Evolutionary conservation across 2,329 filamentous ascomycete species (phyloP), one percentile per base, ranked within the genome.

Genomic region (Sporothrix schenckii): DNA sequence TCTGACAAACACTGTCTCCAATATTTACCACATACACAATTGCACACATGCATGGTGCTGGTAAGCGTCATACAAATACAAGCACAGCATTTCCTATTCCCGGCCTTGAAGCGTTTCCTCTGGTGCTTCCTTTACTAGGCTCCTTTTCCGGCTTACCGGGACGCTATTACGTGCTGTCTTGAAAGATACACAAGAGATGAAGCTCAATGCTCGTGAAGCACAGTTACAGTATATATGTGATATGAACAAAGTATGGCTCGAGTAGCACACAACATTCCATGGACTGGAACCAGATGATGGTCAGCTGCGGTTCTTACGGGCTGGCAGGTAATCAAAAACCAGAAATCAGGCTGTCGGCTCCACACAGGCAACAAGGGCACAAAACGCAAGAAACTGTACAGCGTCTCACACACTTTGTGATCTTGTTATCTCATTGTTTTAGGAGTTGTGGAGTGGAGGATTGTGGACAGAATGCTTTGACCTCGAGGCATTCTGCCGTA

Each of bases 61-160:
- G 14, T 39, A 16, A 9, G 10, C 27, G 39, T 27, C 39, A 41
- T 47, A 47, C 58, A 63, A 27, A 21, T 2, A 27, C 58, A 34
- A 34, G 30, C 30, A 34, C 34, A 34, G 34, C 34, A 47, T n/a
- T 3, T 16, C 1, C 7, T 1, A 19, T 27, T 63, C 58, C n/a
- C 19, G 24, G 14, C 6, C 21, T 47, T 47, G 5, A n/a, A 9
- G 56, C 3, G 11, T 3, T 27, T 7, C 16, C 27, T 21, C n/a
- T 44, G 7, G 58, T 16, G 4, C 58, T 16, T 47, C 39, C n/a
- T 4, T 61, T 27, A 21, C 13, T 14, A 63, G 58, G n/a, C 58
- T 63, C 39, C 39, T 47, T 9, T 63, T 63, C 58, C 58, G 39
- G 39, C 58, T 61, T n/a, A 34, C 39, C 58, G 58, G 39, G 39